Conservation (phyloP, 2,329 filamentous ascomycete genomes). For the Fusarium succisae region DNA sequence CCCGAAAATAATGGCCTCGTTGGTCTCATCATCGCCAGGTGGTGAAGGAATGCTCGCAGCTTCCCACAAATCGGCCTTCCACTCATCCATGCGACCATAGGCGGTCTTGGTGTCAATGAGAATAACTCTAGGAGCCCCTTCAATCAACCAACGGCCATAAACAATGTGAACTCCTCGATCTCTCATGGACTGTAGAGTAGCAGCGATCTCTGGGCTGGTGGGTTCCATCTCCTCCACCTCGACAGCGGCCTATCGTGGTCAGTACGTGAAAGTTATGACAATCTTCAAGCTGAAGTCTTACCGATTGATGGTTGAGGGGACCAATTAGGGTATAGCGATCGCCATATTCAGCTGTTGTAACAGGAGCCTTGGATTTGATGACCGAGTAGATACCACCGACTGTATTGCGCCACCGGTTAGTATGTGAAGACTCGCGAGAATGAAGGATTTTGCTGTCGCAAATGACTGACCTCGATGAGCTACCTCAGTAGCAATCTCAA, state of each 20-base stretch:
- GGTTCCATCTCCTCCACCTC: conserved; percentile 95
- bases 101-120: conserved; percentile 95
- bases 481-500: conserved; percentile 96
- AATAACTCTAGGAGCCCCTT: conserved; percentile 91
- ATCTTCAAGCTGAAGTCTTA: conserved; percentile 55
- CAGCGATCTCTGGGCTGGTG: conserved; percentile 78
- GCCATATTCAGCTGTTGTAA: conserved; percentile 98
- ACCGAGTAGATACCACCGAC: conserved; percentile 99
- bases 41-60: conserved; percentile 93
- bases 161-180: conserved; percentile 89
- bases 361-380: conserved; percentile 97
- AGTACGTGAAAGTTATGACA: neutral
- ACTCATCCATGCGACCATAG: conserved; percentile 91
- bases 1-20: conserved; percentile 96
- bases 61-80: conserved; percentile 97
- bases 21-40: conserved; percentile 90
- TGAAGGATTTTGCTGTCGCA: conserved; percentile 11
- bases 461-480: conserved; percentile 83
- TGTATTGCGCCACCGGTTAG: conserved; percentile 49
- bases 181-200: conserved; percentile 91
- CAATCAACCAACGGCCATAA: conserved; percentile 97
- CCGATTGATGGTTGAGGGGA: conserved; percentile 89
- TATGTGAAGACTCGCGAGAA: conserved; percentile 12
- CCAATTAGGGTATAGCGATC: conserved; percentile 96
- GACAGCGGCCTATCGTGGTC: conserved; percentile 77